Base-by-base conservation (phyloP, 108 stramenopile genomes). In the Cyclotella kingstonii region DNA sequence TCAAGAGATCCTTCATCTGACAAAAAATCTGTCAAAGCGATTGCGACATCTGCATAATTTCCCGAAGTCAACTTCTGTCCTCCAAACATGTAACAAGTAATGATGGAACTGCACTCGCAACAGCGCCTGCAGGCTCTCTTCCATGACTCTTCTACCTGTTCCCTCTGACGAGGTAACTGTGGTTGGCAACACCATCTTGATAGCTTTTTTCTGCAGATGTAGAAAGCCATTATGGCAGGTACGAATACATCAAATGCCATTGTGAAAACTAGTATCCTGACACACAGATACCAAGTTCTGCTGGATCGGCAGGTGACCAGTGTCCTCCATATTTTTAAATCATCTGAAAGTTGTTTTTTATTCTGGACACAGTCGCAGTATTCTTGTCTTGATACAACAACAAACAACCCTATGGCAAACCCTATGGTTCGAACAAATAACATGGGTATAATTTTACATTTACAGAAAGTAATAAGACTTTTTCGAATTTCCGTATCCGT, bases 21-120 rank as follows among this genome's bases (percentile, higher is more conserved):
- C 22, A 91, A 68, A 68, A 91, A 94, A 57, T 91, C 88, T 14
- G 93, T 80, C 66, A 94, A 42, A 7, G 86, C 88, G 25, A 81
- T 62, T 2, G 92, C 85, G 0, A 90, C 81, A 54, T 87, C 84
- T 14, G 60, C 75, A 68, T 86, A 87, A 50, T 65, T 54, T 27
- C 63, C 60, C 10, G 70, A 55, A 14, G 75, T 52, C 34, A 87
- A 55, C 15, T 87, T 83, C 28, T 79, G 73, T 31, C 93, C 93
- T 14, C 93, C 93, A 67, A 91, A 94, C 38, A 94, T 38, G 57
- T 80, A 94, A 53, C 93, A 94, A 9, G 89, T 94, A 42, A 79
- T 59, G 10, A 80, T 49, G 0, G 70, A 55, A 14, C 81, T 55
- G 35, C 79, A 89, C 50, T 86, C 77, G 63, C 86, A 93, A 5